Evolutionary conservation across 2,329 filamentous ascomycete genomes (phyloP).

Genomic region (Sporothrix mexicana): DNA sequence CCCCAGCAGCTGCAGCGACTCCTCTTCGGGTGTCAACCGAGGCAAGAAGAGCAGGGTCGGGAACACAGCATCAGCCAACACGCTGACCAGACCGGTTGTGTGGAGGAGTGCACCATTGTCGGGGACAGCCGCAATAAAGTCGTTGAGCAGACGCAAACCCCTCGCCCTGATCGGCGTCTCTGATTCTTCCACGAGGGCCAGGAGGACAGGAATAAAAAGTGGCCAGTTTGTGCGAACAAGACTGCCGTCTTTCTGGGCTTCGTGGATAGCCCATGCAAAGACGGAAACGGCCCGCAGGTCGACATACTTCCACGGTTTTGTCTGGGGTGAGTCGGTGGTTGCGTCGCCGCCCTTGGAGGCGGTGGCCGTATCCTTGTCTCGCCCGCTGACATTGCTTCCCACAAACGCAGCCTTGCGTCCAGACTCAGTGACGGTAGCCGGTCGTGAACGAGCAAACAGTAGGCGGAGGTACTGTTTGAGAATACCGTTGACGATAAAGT

Average conservation of each 20-base stretch:
- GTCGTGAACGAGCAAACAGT: conserved; percentile 65
- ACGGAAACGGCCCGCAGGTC: conserved; percentile 59
- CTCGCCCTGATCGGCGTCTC: conserved; percentile 57
- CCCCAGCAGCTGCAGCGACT: conserved; percentile 68
- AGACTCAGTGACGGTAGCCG: conserved; percentile 59
- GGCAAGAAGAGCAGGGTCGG: conserved; percentile 80
- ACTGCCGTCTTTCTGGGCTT: conserved; percentile 47
- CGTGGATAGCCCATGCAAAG: conserved; percentile 65
- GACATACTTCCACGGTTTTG: conserved; percentile 67
- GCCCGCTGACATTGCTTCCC: conserved; percentile 43
- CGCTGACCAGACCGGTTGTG: conserved; percentile 65
- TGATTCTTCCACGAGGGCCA: conserved; percentile 71
- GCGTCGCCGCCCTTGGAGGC: conserved; percentile 36
- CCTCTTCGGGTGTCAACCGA: conserved; percentile 72
- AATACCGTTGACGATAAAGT: conserved; percentile 61
- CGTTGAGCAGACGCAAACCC: conserved; percentile 60
- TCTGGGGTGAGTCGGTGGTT: conserved; percentile 46
- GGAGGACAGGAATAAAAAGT: conserved; percentile 70
- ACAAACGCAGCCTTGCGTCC: conserved; percentile 60
- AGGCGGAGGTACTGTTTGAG: conserved; percentile 69
- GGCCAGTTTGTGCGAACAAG: conserved; percentile 67
- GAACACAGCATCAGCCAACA: conserved; percentile 72
- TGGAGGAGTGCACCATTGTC: conserved; percentile 41
- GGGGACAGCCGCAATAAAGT: conserved; percentile 62
- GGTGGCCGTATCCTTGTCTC: conserved; percentile 42